Base-by-base conservation (phyloP, 2,329 filamentous ascomycete species). In the Calonectria henricotiae region DNA sequence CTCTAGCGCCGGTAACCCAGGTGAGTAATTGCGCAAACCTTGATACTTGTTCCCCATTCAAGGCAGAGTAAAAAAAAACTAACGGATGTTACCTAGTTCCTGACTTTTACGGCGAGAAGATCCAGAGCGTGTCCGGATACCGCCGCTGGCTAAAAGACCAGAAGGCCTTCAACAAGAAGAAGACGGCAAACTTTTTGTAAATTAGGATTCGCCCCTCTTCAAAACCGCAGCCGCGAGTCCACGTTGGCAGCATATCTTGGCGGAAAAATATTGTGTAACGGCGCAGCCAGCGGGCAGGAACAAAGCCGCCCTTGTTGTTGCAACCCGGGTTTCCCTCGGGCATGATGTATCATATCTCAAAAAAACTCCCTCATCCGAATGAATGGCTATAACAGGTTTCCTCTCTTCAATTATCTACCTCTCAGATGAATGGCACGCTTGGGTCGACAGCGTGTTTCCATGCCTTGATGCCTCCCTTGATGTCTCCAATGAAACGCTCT, bases 91-190 rank as follows among this genome's bases (percentile, higher is more conserved):
- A n/a, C 55, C 3, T 64, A 88, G 94, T 98, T 1, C 95, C 96
- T 49, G 96, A 99, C 82, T 99, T 98, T 84, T 99, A 99, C 79
- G 96, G 96, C 78, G 96, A 99, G 86, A 98, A 98, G 88, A 98
- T 99, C 78, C 94, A 93, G 62, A 98, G 95, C 78, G 94, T 98
- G 25, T 88, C 91, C 65, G 95, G 94, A 55, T 99, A 98, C 83
- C 88, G 96, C 78, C 92, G 94, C 82, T 99, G 96, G 96, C 85
- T 99, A 79, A 98, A 98, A 87, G 96, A 99, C 80, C 96, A 98
- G 87, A 89, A 96, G 72, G 96, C 95, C 11, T 99, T 98, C 85
- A 98, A 97, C 86, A 95, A 95, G 87, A 97, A 97, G 90, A 92
- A 97, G 90, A 91, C 90, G 81, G 90, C 86, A 75, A 89, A 85